Percentiles rank a stretch among this genome's conserved stretches.
Evolutionary conservation across 1,139 yeast genomes (phyloP).

Genomic region (Taphrina confusa): DNA sequence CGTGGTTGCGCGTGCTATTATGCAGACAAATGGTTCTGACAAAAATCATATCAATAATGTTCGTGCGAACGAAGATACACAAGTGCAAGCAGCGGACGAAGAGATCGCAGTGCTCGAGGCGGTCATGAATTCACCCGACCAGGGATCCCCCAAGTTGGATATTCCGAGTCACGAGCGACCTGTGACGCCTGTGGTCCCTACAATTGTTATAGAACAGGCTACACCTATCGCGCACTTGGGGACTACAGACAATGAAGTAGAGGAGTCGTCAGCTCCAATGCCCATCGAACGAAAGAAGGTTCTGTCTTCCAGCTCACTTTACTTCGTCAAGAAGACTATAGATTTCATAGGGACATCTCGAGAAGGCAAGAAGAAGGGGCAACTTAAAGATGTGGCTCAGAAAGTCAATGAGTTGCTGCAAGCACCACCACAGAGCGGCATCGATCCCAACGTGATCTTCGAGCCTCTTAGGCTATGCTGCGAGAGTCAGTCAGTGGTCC

Average conservation of each 20-base stretch:
- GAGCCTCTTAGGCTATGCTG: conserved; percentile 66
- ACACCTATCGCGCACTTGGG: not conserved
- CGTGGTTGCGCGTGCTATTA: not conserved
- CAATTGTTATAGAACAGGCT: not conserved
- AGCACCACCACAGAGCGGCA: conserved; percentile 42
- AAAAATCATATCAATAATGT: not conserved
- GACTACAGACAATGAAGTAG: not conserved
- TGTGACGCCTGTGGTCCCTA: not conserved
- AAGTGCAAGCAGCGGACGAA: not conserved
- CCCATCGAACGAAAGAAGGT: not conserved
- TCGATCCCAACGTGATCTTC: conserved; percentile 56
- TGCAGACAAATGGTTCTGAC: not conserved
- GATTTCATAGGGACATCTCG: conserved; percentile 53
- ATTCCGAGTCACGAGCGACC: not conserved
- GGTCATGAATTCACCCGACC: not conserved
- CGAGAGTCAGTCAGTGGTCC: conserved; percentile 54
- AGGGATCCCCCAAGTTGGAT: too few species aligned
- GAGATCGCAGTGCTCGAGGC: not conserved
- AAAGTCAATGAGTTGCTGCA: conserved; percentile 49
- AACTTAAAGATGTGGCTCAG: conserved; percentile 50
- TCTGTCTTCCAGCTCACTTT: conserved; percentile 13
- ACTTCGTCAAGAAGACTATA: conserved; percentile 54
- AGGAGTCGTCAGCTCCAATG: not conserved
- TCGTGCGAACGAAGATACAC: not conserved
- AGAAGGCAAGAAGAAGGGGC: conserved; percentile 55